A percentile compares a stretch with the other conserved stretches of the same genome.
phyloP scores from a whole-genome alignment of 352 stramenopile species.

The Globisporangium sylvaticum region DNA sequence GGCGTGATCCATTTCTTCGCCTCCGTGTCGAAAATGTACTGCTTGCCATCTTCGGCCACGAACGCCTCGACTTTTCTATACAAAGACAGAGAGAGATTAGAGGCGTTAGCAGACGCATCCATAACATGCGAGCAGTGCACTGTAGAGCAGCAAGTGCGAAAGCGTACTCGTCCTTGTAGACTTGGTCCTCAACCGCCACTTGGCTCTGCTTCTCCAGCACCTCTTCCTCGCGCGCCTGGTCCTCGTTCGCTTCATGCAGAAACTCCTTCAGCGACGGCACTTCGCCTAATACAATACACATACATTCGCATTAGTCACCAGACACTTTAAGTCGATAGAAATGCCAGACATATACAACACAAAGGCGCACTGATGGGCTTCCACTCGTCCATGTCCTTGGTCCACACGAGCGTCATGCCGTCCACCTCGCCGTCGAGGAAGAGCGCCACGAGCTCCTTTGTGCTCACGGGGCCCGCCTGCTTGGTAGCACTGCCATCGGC shows the following conservation, averaged over 20 bases:
- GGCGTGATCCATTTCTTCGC: conserved; percentile 66
- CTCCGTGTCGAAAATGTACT: conserved; percentile 67
- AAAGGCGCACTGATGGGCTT: conserved; percentile 41
- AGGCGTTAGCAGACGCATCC: background rate
- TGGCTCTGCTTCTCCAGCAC: conserved; percentile 37
- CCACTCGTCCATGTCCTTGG: conserved; percentile 40
- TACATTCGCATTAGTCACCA: background rate
- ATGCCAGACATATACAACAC: no score
- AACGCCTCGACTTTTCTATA: conserved; percentile 40
- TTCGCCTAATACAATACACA: conserved; percentile 34
- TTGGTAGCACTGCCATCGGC: conserved; percentile 3
- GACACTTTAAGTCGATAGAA: background rate
- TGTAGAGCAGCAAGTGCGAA: background rate
- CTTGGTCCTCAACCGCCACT: conserved; percentile 41
- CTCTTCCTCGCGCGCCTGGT: conserved; percentile 50
- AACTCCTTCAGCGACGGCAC: conserved; percentile 62
- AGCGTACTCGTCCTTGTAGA: conserved; percentile 50
- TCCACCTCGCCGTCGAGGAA: conserved; percentile 68
- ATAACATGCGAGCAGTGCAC: no score
- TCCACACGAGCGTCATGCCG: conserved; percentile 73
- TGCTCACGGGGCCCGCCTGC: conserved; percentile 40
- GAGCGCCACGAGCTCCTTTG: conserved; percentile 46
- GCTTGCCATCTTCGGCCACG: conserved; percentile 61
- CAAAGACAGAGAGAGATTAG: background rate
- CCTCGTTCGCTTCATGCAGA: conserved; percentile 62